Conservation (phyloP, 225 moss, liverwort and hornwort species). For the Polytrichum formosum region DNA sequence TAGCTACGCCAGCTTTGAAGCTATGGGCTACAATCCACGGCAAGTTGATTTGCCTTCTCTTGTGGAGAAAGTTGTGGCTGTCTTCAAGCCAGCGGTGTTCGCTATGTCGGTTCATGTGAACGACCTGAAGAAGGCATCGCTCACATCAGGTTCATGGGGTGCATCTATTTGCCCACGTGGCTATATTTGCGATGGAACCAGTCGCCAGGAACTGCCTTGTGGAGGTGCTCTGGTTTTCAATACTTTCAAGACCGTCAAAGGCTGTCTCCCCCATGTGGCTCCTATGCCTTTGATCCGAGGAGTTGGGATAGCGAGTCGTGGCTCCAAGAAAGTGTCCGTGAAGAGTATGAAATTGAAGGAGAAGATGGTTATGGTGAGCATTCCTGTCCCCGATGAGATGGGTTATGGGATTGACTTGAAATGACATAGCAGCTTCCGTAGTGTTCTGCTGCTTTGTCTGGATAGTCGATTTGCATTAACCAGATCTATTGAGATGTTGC, state of each 20-base stretch:
- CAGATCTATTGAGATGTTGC: not conserved
- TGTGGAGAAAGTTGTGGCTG: conserved; percentile 41
- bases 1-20: conserved; percentile 90
- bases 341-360: conserved; percentile 19
- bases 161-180: conserved; percentile 41
- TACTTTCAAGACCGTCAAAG: conserved; percentile 48
- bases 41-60: conserved; percentile 47
- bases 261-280: not conserved
- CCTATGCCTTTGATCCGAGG: conserved; percentile 28
- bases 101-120: conserved; percentile 63
- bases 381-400: not conserved
- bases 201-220: conserved; percentile 66
- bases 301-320: conserved; percentile 10
- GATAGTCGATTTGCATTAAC: not conserved
- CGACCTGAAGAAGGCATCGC: conserved; percentile 22
- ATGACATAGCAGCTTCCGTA: too few species aligned
- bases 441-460: too few species aligned
- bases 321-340: conserved; percentile 25
- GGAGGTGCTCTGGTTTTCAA: conserved; percentile 67
- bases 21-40: conserved; percentile 70
- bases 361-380: conserved; percentile 14
- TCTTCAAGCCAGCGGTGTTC: conserved; percentile 65
- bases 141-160: conserved; percentile 43
- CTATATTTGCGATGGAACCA: conserved; percentile 66
- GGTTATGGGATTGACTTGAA: too few species aligned